phyloP scores from a whole-genome alignment of 2,329 filamentous ascomycete species.

The Knufia fluminis region DNA sequence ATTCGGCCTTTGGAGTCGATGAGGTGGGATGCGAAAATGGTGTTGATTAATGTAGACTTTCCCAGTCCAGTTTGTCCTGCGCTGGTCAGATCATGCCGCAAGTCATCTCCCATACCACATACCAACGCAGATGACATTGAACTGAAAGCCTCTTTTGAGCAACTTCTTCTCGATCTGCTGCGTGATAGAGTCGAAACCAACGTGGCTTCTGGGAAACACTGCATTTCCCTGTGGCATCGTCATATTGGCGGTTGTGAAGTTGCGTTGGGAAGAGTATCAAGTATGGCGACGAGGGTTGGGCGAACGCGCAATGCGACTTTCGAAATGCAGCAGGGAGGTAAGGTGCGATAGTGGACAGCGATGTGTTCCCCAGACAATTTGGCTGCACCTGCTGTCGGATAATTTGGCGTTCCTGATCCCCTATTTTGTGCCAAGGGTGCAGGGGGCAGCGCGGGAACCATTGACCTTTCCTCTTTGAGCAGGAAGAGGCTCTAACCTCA shows the following conservation, averaged over 20 bases:
- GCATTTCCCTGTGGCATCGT: slow-evolving; percentile 34
- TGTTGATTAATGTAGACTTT: slow-evolving; percentile 99
- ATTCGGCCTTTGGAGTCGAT: slow-evolving; percentile 98
- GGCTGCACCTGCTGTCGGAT: slow-evolving; percentile 6
- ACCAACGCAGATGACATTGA: slow-evolving; percentile 99
- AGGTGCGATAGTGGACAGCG: slow-evolving; percentile 16
- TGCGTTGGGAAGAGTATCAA: background rate
- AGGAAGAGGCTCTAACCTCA: background rate
- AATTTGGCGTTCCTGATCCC: slow-evolving; percentile 9
- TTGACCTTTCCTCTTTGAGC: slow-evolving; percentile 2
- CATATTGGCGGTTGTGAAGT: slow-evolving; percentile 14
- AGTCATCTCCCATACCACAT: slow-evolving; percentile 38
- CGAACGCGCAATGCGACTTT: too few species aligned
- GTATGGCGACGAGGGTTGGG: too few species aligned
- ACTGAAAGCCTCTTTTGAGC: slow-evolving; percentile 98
- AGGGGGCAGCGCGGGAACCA: slow-evolving; percentile 4
- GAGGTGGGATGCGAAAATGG: slow-evolving; percentile 98
- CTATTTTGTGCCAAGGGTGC: slow-evolving; percentile 14
- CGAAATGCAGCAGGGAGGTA: too few species aligned
- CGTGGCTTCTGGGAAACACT: slow-evolving; percentile 89
- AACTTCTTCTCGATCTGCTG: slow-evolving; percentile 99
- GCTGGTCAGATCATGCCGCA: background rate
- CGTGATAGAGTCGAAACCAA: slow-evolving; percentile 99
- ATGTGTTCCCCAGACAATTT: slow-evolving; percentile 15
- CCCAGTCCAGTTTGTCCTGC: slow-evolving; percentile 94